Evolutionary conservation across 2,329 filamentous ascomycete species (phyloP), one percentile per base, ranked within the genome.

Genomic region (Tricladium varicosporioides): DNA sequence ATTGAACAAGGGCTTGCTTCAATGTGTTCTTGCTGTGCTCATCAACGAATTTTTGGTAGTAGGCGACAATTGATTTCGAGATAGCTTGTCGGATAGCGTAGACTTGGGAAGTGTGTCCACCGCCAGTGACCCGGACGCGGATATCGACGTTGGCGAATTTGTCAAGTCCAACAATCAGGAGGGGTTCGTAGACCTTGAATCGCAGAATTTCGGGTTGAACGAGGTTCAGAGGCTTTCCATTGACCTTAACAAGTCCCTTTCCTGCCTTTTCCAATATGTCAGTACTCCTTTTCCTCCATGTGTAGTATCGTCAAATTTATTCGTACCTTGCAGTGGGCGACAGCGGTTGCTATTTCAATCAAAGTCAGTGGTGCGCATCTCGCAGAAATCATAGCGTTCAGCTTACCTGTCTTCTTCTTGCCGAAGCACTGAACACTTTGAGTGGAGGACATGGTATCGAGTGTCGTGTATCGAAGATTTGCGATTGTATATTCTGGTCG

Each of bases 31-130:
- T 99, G 83, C 89, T 91, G 89, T 97, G 92, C 89, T 99, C 94
- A 76, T 99, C 94, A 80, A 97, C 91, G 83, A 88, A 99, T 86
- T 99, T 97, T 84, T 97, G 93, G 89, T 97, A 97, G 89, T 97
- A 97, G 79, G 92, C 89, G 74, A 96, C 88, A 76, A 96, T 91
- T 73, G 88, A 89, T 87, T 97, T 99, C 83, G 92, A 87, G 76
- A 99, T 97, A 73, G 94, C 93, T 84, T 99, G 94, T 73, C 94
- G 92, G 84, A 97, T 91, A 77, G 94, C 94, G 81, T 97, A 97
- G 80, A 96, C 85, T 80, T 97, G 92, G 61, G 91, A 96, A 68
- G 89, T 92, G 85, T 97, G 93, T 82, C 93, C 94, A 90, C 94
- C 94, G 77, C 94, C 94, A 73, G 86, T 84, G 73, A 97, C 94